These are phyloP conservation scores for Reutealis trisperma DNA, from an alignment of 345 rosid species.

Conservation along the genomic window DNA sequence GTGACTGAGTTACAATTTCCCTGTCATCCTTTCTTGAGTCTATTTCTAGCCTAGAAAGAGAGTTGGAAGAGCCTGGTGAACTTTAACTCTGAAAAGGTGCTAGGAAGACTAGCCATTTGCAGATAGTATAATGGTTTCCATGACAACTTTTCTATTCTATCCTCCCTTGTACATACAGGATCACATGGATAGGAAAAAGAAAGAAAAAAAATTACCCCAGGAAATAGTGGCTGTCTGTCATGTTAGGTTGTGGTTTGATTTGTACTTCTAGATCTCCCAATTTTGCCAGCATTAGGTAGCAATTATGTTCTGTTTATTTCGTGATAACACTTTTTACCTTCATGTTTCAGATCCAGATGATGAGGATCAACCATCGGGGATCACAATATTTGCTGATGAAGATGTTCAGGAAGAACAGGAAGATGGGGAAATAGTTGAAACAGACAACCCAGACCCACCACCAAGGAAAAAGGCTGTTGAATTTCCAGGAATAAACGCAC, in stretches of 20 bases:
- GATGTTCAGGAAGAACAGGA: slow-evolving; percentile 51
- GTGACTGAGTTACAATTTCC: not conserved
- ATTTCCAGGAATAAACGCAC: slow-evolving; percentile 89
- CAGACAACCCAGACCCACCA: slow-evolving; percentile 32
- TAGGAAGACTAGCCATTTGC: not conserved
- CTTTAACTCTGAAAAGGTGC: not conserved
- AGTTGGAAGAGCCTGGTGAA: too few species aligned
- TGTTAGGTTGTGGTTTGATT: too few species aligned
- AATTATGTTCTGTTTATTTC: not conserved
- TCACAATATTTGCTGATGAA: slow-evolving; percentile 67
- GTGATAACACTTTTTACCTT: not conserved
- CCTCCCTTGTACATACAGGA: not conserved
- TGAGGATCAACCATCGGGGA: slow-evolving; percentile 69
- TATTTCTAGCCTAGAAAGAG: too few species aligned
- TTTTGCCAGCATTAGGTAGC: slow-evolving; percentile 9
- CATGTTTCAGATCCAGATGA: slow-evolving; percentile 53
- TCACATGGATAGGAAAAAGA: not conserved
- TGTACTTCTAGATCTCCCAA: not conserved
- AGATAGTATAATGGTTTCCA: not conserved
- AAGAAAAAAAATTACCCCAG: not conserved
- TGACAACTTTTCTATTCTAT: not conserved
- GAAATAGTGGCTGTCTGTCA: not conserved
- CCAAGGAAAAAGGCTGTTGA: slow-evolving; percentile 53
- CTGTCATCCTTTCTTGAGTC: not conserved
- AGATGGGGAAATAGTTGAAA: slow-evolving; percentile 70